These are phyloP conservation scores for Starmerella roubikii DNA, from an alignment of 805 yeast genomes.

Conservation along the genomic window DNA sequence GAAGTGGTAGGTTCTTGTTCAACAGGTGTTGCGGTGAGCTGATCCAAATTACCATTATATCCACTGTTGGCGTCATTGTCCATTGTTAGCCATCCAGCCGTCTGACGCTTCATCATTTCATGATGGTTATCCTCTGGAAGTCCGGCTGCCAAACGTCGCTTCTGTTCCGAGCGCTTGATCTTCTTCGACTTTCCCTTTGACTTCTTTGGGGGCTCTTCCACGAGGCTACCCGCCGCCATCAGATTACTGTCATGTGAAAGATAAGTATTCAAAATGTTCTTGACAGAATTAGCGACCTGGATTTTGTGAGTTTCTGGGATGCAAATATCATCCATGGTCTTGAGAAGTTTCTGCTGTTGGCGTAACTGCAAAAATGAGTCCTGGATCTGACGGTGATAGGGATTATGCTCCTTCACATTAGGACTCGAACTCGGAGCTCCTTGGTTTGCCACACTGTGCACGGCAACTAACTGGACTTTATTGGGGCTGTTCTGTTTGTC, in stretches of 20 bases:
- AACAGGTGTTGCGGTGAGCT: not conserved
- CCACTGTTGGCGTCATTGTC: conserved; percentile 11
- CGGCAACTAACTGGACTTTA: conserved; percentile 1
- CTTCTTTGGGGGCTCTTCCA: not conserved
- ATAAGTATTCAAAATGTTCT: conserved; percentile 2
- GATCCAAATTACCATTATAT: conserved; percentile 4
- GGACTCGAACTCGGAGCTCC: too few relatives aligned
- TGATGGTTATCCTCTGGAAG: not conserved
- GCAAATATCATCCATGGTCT: conserved; percentile 2
- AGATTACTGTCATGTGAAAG: conserved; percentile 3
- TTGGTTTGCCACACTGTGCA: not conserved
- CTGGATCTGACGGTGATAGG: not conserved
- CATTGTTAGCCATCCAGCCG: conserved; percentile 14
- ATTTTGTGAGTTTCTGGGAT: conserved; percentile 8
- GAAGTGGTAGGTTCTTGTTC: not conserved
- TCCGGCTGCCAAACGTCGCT: not conserved
- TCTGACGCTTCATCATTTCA: not conserved
- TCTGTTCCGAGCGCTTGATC: not conserved
- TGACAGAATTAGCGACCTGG: conserved; percentile 1
- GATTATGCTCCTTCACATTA: not conserved
- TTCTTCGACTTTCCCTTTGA: not conserved
- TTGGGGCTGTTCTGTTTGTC: not conserved
- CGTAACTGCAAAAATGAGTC: conserved; percentile 1
- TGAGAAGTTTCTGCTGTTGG: conserved; percentile 7
- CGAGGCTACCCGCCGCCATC: conserved; percentile 4